Percentiles rank a stretch among this genome's conserved stretches.
Evolutionary conservation across 805 yeast genomes (phyloP).

Genomic region (Starmera dryadoides): DNA sequence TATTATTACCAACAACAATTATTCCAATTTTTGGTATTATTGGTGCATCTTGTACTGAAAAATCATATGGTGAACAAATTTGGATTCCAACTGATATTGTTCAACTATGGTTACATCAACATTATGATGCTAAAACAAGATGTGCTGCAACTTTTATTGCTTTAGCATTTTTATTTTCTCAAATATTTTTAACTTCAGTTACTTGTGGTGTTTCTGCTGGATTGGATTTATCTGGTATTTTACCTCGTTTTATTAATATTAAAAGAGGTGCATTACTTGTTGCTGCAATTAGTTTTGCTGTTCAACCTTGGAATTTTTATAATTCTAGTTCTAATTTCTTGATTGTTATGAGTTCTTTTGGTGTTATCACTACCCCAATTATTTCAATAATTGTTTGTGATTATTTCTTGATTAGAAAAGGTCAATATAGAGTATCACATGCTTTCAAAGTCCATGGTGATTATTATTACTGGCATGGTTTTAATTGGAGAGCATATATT

Average conservation of each 20-base stretch:
- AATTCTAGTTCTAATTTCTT: constrained; percentile 24
- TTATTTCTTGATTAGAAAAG: constrained; percentile 27
- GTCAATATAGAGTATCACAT: constrained; percentile 27
- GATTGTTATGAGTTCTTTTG: constrained; percentile 27
- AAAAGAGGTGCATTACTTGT: constrained; percentile 26
- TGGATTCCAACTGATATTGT: constrained; percentile 31
- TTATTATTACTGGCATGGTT: constrained; percentile 31
- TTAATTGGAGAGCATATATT: constrained; percentile 34
- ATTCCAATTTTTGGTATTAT: constrained; percentile 37
- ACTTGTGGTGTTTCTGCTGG: constrained; percentile 30
- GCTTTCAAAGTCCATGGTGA: constrained; percentile 22
- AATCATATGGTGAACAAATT: constrained; percentile 25
- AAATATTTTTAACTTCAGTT: constrained; percentile 24
- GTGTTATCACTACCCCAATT: constrained; percentile 28
- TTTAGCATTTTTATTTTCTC: constrained; percentile 22
- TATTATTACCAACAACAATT: constrained; percentile 30
- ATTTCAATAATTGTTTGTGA: constrained; percentile 31
- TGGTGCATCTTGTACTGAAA: constrained; percentile 31
- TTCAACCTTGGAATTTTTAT: constrained; percentile 31
- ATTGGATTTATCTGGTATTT: constrained; percentile 29
- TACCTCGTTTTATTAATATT: constrained; percentile 24
- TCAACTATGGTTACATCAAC: constrained; percentile 20
- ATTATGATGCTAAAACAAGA: constrained; percentile 25
- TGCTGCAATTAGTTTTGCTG: constrained; percentile 24
- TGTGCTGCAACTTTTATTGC: constrained; percentile 30